Conservation (phyloP, 1,284 basidiomycete genomes). For the Cutaneotrichosporon dermatis region DNA sequence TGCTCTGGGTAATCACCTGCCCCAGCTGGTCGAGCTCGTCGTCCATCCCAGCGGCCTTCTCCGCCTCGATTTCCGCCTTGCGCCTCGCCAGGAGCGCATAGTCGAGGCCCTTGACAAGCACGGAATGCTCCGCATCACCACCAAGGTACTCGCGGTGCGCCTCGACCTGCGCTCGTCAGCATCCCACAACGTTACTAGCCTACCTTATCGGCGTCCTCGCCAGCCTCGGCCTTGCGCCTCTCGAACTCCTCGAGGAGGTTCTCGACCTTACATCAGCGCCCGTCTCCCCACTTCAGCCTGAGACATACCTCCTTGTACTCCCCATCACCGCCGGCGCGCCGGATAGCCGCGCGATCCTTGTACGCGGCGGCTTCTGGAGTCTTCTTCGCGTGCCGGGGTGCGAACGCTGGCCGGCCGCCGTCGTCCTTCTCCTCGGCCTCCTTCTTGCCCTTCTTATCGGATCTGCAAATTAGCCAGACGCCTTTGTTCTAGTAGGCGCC, state of each 20-base stretch:
- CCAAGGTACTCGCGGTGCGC: constrained; percentile 74
- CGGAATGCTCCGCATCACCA: constrained; percentile 77
- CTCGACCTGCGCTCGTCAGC: constrained; percentile 57
- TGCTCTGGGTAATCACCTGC: constrained; percentile 26
- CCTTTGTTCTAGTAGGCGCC: too few species aligned
- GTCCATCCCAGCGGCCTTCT: constrained; percentile 61
- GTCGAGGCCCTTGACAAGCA: constrained; percentile 85
- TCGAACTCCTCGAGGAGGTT: constrained; percentile 75
- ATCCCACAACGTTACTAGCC: not conserved
- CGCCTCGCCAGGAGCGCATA: constrained; percentile 77
- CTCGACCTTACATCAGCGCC: constrained; percentile 57
- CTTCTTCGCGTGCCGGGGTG: constrained; percentile 27
- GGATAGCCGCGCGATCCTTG: constrained; percentile 45
- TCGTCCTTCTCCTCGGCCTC: not conserved
- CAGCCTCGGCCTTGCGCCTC: constrained; percentile 57
- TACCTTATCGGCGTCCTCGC: constrained; percentile 53
- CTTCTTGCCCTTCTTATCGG: not conserved
- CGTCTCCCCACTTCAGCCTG: not conserved
- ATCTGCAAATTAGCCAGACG: not conserved
- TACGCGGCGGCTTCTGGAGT: constrained; percentile 32
- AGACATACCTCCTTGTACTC: constrained; percentile 40
- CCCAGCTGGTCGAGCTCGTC: constrained; percentile 63
- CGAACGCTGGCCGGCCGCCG: constrained; percentile 22
- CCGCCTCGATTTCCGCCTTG: constrained; percentile 59
- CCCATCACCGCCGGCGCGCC: constrained; percentile 41